Evolutionary conservation across 2,329 filamentous ascomycete species (phyloP), one percentile per base, ranked within the genome.

Genomic region (Chalaropsis ovoidea): DNA sequence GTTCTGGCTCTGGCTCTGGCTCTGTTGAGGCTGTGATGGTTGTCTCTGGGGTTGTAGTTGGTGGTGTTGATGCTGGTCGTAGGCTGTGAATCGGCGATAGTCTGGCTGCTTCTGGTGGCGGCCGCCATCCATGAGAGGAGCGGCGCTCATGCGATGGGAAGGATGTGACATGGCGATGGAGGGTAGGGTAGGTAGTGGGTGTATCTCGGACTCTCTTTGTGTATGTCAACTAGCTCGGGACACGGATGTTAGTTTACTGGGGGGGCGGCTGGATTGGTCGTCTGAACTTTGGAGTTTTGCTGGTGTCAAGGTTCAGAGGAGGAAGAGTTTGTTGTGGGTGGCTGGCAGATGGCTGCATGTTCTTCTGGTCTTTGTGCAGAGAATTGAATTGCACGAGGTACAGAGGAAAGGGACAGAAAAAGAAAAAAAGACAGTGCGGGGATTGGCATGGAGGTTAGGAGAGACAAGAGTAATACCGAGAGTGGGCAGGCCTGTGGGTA

Each of bases 121-220:
- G 31, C 61, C 61, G 13, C 52, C 54, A 15, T 19, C 52, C 42
- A 60, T 22, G n/a, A 52, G 24, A 15, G 65, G 62, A 22, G 62
- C 43, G 52, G 35, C 62, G 58, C 61, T 62, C 54, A 54, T 61
- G 19, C 62, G 62, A 52, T 67, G 62, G 5, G 65, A 61, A n/a
- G 63, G 52, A 41, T 67, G 65, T 19, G 65, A 64, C 65, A 67
- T 67, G 31, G 62, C 8, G 42, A 42, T 27, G 39, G 10, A 39
- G 13, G 49, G 22, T 22, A 19, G n/a, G n/a, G 45, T 39, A 10
- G 54, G 22, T 24, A 19, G 24, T 43, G 41, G 15, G 27, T 39
- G 61, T 41, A 19, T 27, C 42, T 49, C 22, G 15, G 41, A 39
- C 31, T 45, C 13, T n/a, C 42, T 43, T 49, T 65, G n/a, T 45